phyloP scores from a whole-genome alignment of 768 basidiomycete genomes.

The Gyrodon lividus region DNA sequence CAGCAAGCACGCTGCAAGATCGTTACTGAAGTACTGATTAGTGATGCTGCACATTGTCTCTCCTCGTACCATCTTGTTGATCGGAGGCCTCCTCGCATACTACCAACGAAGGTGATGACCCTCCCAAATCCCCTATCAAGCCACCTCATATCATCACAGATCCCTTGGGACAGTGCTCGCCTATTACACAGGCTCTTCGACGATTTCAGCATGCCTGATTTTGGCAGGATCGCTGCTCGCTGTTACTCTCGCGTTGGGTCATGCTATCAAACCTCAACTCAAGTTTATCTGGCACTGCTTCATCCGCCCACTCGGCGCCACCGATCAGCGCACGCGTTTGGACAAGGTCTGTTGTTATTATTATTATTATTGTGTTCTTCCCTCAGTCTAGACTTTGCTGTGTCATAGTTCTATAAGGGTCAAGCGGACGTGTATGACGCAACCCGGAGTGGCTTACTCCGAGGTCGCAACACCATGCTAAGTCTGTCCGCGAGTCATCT shows the following conservation, averaged over 20 bases:
- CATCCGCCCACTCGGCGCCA: slow-evolving; percentile 39
- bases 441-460: slow-evolving; percentile 58
- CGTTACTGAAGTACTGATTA: not conserved
- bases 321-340: slow-evolving; percentile 43
- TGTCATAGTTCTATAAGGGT: slow-evolving; percentile 55
- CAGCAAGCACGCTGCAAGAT: not conserved
- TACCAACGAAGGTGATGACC: slow-evolving; percentile 18
- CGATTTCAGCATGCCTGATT: slow-evolving; percentile 27
- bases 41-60: slow-evolving; percentile 10
- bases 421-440: slow-evolving; percentile 74
- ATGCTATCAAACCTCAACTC: slow-evolving; percentile 38
- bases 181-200: slow-evolving; percentile 30
- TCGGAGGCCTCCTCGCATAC: slow-evolving; percentile 16
- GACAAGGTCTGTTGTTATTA: slow-evolving; percentile 36
- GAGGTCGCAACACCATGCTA: slow-evolving; percentile 73
- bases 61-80: slow-evolving; percentile 20
- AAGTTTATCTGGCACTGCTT: slow-evolving; percentile 54
- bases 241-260: slow-evolving; percentile 19
- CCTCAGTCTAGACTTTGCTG: not conserved
- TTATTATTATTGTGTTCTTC: not conserved
- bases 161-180: slow-evolving; percentile 18
- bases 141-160: slow-evolving; percentile 6
- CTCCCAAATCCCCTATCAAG: not conserved
- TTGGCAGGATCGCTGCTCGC: slow-evolving; percentile 22
- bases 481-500: slow-evolving; percentile 65